Evolutionary conservation across 352 stramenopile genomes (phyloP), one percentile per base, ranked within the genome.

Genomic region (Pythium grandisporangium): DNA sequence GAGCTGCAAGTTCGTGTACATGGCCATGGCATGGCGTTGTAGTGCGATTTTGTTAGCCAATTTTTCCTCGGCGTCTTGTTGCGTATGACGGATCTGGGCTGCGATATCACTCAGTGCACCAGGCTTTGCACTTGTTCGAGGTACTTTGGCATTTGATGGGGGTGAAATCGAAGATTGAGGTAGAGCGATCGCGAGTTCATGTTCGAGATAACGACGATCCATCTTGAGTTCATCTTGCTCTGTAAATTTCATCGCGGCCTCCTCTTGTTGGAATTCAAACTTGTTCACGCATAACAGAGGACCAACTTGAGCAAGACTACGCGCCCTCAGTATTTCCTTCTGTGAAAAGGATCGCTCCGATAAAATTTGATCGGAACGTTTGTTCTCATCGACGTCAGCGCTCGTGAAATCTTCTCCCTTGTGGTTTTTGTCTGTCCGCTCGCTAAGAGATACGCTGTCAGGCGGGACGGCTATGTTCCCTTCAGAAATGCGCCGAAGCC

Each of bases 1-100:
- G n/a, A n/a, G n/a, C n/a, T n/a, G 48, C 24, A 83, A 41, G 37
- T 82, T 83, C 0, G 39, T 48, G 39, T 85, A 85, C 67, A 85
- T 83, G 4, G 68, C 62, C 4, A 36, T 37, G 0, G 72, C 53
- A 38, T 81, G 79, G 11, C 62, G 62, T 34, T 70, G 58, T 16
- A 85, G 36, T 12, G 55, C 67, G 4, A 51, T 39, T 20, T 67
- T 71, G 38, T 61, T 73, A 12, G 53, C 42, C 13, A 74, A 37
- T 3, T 59, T 48, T 16, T 66, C 55, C 34, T 78, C 65, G 0
- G 72, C 72, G 10, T 61, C 24, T 11, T 55, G 25, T 12, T 80
- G 67, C 2, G 66, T 53, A 0, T 27, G 12, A 17, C 61, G 40
- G 22, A 81, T 74, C 45, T 85, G 61, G 6, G 48, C 35, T 13